Evolutionary conservation across 2,329 filamentous ascomycete species (phyloP).

Genomic region (Daldinia sp.): DNA sequence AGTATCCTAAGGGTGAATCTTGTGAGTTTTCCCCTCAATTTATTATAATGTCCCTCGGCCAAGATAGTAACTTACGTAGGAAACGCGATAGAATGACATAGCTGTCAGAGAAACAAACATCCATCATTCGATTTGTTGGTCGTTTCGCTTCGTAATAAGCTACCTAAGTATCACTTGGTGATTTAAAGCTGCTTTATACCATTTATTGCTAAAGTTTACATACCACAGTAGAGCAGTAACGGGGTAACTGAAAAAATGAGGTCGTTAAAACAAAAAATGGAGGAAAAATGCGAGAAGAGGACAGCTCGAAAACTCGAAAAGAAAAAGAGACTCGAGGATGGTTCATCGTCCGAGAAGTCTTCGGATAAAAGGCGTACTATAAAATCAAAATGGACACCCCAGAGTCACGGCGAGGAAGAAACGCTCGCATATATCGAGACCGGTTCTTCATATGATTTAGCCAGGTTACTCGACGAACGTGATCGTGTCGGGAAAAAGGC

Average conservation of each 20-base stretch:
- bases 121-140: too few relatives aligned
- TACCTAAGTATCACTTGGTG: neutral
- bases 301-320: neutral
- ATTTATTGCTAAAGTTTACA: neutral
- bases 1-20: neutral
- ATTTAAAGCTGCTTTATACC: neutral
- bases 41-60: neutral
- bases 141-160: neutral
- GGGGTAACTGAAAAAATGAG: neutral
- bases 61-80: neutral
- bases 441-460: slow-evolving; percentile 28
- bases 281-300: neutral
- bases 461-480: slow-evolving; percentile 22
- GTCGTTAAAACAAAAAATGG: neutral
- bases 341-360: neutral
- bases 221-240: neutral
- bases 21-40: neutral
- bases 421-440: slow-evolving; percentile 29
- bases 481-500: slow-evolving; percentile 31
- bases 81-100: neutral
- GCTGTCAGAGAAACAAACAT: too few relatives aligned
- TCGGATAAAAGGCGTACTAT: neutral
- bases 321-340: neutral
- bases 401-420: slow-evolving; percentile 26
- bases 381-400: slow-evolving; percentile 29